These are phyloP conservation scores for Sporobolomyces roseus DNA, from an alignment of 768 basidiomycete species.

Conservation along the genomic window DNA sequence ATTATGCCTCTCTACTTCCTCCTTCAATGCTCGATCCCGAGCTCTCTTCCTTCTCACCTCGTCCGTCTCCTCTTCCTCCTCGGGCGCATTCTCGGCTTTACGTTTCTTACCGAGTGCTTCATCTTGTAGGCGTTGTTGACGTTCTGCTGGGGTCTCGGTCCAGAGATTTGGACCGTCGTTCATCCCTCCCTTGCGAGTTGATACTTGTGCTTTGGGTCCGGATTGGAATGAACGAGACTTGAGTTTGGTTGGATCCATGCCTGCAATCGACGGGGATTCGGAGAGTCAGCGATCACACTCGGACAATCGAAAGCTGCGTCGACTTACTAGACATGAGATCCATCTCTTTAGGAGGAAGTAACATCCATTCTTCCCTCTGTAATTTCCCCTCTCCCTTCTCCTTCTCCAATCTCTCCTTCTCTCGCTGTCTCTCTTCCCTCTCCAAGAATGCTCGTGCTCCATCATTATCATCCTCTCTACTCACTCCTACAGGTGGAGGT, in stretches of 20 bases:
- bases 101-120: slow-evolving; percentile 85
- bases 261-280: too few relatives aligned
- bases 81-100: slow-evolving; percentile 61
- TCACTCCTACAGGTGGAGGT: slow-evolving; percentile 52
- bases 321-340: slow-evolving; percentile 73
- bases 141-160: slow-evolving; percentile 95
- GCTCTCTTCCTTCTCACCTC: slow-evolving; percentile 22
- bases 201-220: slow-evolving; percentile 21
- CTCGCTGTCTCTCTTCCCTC: slow-evolving; percentile 70
- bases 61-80: slow-evolving; percentile 56
- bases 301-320: background rate
- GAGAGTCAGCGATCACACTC: too few relatives aligned
- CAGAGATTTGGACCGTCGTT: slow-evolving; percentile 61
- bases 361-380: slow-evolving; percentile 96
- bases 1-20: slow-evolving; percentile 41
- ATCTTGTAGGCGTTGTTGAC: slow-evolving; percentile 84
- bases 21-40: slow-evolving; percentile 31
- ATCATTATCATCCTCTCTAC: slow-evolving; percentile 52
- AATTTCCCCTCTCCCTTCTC: slow-evolving; percentile 60
- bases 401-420: slow-evolving; percentile 60
- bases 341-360: slow-evolving; percentile 79
- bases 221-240: slow-evolving; percentile 69
- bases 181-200: slow-evolving; percentile 44
- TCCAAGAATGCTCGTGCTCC: slow-evolving; percentile 80
- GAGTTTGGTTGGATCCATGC: slow-evolving; percentile 79